These are phyloP conservation scores for Limonium bicolor DNA, from an alignment of 148 eudicot genomes.

Conservation along the genomic window DNA sequence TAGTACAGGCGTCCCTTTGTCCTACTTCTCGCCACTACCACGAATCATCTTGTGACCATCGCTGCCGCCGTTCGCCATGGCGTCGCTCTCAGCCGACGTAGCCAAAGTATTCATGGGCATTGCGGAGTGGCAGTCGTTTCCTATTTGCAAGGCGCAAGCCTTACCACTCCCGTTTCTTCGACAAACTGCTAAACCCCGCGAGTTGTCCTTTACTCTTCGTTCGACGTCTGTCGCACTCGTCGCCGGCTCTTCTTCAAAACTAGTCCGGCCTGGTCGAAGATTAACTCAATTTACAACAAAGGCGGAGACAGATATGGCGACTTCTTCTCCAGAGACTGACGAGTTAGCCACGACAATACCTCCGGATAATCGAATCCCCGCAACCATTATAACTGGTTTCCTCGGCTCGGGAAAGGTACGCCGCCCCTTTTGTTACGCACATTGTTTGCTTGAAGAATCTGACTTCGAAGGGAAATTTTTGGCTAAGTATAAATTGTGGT, in stretches of 20 bases:
- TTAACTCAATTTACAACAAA: slow-evolving; percentile 14
- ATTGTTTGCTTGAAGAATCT: background rate
- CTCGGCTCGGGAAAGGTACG: slow-evolving; percentile 93
- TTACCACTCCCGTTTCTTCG: slow-evolving; percentile 8
- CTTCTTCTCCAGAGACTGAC: slow-evolving; percentile 28
- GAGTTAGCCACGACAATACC: slow-evolving; percentile 49
- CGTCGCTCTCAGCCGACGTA: slow-evolving; percentile 37
- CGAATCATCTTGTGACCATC: too few relatives aligned
- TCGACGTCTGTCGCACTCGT: background rate
- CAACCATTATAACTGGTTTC: slow-evolving; percentile 92
- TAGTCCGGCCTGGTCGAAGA: slow-evolving; percentile 5
- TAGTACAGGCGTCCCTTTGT: too few relatives aligned
- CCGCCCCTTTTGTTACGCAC: background rate
- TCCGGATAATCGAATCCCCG: slow-evolving; percentile 81
- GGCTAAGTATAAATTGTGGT: background rate
- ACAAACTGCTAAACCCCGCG: slow-evolving; percentile 1
- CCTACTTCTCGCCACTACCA: too few relatives aligned
- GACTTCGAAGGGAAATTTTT: background rate
- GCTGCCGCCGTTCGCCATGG: slow-evolving; percentile 23
- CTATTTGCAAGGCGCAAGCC: slow-evolving; percentile 7
- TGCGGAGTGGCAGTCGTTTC: slow-evolving; percentile 18
- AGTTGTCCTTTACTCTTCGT: slow-evolving; percentile 4
- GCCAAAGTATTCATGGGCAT: slow-evolving; percentile 27
- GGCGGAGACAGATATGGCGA: slow-evolving; percentile 17
- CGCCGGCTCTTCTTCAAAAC: slow-evolving; percentile 8